Percentiles rank a stretch among this genome's conserved stretches.
These are phyloP conservation scores for Leptomonas pyrrhocoris DNA, from an alignment of 208 protist species.

Conservation along the genomic window DNA sequence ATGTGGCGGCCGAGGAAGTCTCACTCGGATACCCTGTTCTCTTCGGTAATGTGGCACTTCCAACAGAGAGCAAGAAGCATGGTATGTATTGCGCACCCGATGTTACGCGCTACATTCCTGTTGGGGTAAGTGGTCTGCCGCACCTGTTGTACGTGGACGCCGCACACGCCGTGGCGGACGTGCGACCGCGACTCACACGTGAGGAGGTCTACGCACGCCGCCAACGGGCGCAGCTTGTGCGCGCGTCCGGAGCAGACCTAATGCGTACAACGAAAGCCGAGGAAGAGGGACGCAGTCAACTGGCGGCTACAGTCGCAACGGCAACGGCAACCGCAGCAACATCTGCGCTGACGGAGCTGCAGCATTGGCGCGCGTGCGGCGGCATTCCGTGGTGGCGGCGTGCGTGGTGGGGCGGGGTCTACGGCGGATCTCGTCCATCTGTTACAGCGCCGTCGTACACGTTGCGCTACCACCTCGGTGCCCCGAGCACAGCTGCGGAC, in stretches of 20 bases:
- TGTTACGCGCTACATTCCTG: slow-evolving; percentile 35
- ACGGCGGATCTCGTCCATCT: slow-evolving; percentile 34
- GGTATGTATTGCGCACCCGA: too few species aligned
- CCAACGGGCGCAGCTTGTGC: slow-evolving; percentile 45
- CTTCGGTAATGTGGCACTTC: not conserved
- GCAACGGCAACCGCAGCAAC: not conserved
- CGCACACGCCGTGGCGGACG: slow-evolving; percentile 41
- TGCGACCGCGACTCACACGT: slow-evolving; percentile 27
- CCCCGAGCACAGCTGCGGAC: slow-evolving; percentile 23
- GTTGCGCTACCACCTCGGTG: slow-evolving; percentile 55
- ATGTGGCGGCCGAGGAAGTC: slow-evolving; percentile 15
- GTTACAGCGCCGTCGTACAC: slow-evolving; percentile 31
- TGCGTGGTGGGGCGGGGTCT: slow-evolving; percentile 63
- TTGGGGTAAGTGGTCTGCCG: slow-evolving; percentile 63
- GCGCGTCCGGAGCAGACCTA: not conserved
- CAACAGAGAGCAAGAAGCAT: not conserved
- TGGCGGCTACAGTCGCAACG: too few species aligned
- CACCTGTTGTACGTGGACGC: slow-evolving; percentile 58
- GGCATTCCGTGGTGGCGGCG: slow-evolving; percentile 43
- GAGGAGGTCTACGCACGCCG: slow-evolving; percentile 47
- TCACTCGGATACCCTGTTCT: slow-evolving; percentile 31
- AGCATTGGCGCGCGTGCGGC: slow-evolving; percentile 19
- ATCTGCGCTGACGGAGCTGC: slow-evolving; percentile 3
- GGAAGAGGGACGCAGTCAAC: too few species aligned
- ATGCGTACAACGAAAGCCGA: not conserved